Conservation (phyloP, 495 filamentous ascomycete genomes). For the Bacidia rubella region DNA sequence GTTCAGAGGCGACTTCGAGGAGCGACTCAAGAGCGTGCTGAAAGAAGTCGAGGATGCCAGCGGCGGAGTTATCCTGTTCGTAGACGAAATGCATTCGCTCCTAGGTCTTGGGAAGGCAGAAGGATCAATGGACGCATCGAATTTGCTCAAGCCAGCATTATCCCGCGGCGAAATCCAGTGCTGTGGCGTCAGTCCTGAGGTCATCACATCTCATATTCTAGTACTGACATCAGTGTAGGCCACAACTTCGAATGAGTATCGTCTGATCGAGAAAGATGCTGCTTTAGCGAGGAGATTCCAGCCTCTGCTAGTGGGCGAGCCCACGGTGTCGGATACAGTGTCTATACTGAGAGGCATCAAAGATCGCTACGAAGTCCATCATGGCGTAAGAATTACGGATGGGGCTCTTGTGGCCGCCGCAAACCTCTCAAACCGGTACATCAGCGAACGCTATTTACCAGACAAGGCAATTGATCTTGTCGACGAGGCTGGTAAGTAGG, state of each 20-base stretch:
- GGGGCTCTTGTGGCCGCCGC: constrained; percentile 85
- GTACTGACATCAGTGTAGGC: constrained; percentile 73
- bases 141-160: constrained; percentile 87
- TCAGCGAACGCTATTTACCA: constrained; percentile 87
- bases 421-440: constrained; percentile 85
- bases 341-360: constrained; percentile 95
- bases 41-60: constrained; percentile 83
- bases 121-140: constrained; percentile 91
- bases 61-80: constrained; percentile 82
- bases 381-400: constrained; percentile 84
- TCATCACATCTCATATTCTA: not conserved
- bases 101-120: constrained; percentile 90
- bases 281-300: constrained; percentile 88
- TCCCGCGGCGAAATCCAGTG: constrained; percentile 64
- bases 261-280: constrained; percentile 89
- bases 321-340: constrained; percentile 80
- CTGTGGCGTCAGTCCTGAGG: constrained; percentile 3
- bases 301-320: constrained; percentile 79
- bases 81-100: constrained; percentile 87
- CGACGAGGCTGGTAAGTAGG: constrained; percentile 53
- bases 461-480: constrained; percentile 97
- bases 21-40: constrained; percentile 77
- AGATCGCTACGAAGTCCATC: constrained; percentile 92
- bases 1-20: constrained; percentile 92
- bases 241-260: constrained; percentile 84